phyloP scores from a whole-genome alignment of 1,139 yeast species.

The Lodderomyces theae region DNA sequence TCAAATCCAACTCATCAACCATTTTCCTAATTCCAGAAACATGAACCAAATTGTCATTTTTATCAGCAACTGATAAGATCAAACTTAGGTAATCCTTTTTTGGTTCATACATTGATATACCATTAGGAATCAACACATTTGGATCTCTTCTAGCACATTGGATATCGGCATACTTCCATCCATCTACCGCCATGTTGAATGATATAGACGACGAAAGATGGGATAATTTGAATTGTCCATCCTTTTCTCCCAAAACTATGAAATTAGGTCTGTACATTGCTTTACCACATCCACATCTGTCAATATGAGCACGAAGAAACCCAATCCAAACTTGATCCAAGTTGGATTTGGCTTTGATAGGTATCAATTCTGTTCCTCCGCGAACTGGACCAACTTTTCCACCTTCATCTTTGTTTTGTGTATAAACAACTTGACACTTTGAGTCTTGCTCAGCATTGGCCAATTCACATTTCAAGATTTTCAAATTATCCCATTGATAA shows the following conservation, averaged over 20 bases:
- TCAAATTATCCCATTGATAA: constrained; percentile 39
- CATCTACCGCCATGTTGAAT: constrained; percentile 31
- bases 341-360: constrained; percentile 8
- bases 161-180: constrained; percentile 29
- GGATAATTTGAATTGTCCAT: constrained; percentile 23
- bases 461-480: constrained; percentile 33
- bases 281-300: constrained; percentile 36
- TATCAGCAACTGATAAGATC: constrained; percentile 34
- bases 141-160: constrained; percentile 26
- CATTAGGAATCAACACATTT: constrained; percentile 38
- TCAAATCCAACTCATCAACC: constrained; percentile 6
- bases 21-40: constrained; percentile 17
- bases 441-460: constrained; percentile 24
- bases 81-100: constrained; percentile 29
- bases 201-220: constrained; percentile 36
- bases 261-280: constrained; percentile 37
- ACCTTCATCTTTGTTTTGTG: constrained; percentile 16
- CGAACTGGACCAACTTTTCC: constrained; percentile 33
- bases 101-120: constrained; percentile 15
- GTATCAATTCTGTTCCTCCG: constrained; percentile 38
- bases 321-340: constrained; percentile 31
- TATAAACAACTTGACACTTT: constrained; percentile 27
- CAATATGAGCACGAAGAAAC: constrained; percentile 36
- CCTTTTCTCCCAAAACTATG: constrained; percentile 24
- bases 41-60: constrained; percentile 30